phyloP scores from a whole-genome alignment of 257 asterid genomes.

The Petrea volubilis region DNA sequence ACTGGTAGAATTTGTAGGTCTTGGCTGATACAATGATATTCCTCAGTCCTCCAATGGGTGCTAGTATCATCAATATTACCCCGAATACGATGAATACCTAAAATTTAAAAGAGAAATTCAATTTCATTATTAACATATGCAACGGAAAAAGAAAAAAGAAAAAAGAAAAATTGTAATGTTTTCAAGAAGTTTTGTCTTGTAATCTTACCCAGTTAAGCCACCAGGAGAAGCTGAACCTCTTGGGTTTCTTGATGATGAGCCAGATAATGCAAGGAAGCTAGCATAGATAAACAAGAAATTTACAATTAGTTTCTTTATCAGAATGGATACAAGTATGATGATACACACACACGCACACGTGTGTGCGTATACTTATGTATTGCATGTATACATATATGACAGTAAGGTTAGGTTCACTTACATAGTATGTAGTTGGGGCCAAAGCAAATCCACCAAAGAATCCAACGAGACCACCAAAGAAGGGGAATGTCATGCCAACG shows the following conservation, averaged over 20 bases:
- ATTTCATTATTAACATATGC: no score
- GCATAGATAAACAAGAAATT: neutral
- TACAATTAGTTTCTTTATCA: neutral
- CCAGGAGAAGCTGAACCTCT: conserved; percentile 48
- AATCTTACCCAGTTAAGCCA: conserved; percentile 47
- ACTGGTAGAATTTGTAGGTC: conserved; percentile 51
- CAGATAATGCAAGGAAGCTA: conserved; percentile 71
- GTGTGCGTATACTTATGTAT: no score
- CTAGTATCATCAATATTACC: conserved; percentile 33
- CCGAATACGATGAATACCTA: conserved; percentile 50
- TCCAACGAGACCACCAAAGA: conserved; percentile 61
- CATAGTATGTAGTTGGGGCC: conserved; percentile 57
- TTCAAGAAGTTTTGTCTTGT: neutral
- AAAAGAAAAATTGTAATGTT: neutral
- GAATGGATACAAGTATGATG: neutral
- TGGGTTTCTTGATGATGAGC: conserved; percentile 45
- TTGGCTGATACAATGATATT: conserved; percentile 49
- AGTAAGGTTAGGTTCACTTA: conserved; percentile 9
- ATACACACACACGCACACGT: no score
- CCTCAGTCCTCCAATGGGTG: conserved; percentile 65
- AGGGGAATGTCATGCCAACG: conserved; percentile 49
- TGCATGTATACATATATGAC: no score
- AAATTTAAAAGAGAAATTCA: no score
- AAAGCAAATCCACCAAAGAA: conserved; percentile 64
- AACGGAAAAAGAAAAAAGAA: no score